phyloP scores from a whole-genome alignment of 1,139 yeast genomes.

The Tardiomyces digboiensis region DNA sequence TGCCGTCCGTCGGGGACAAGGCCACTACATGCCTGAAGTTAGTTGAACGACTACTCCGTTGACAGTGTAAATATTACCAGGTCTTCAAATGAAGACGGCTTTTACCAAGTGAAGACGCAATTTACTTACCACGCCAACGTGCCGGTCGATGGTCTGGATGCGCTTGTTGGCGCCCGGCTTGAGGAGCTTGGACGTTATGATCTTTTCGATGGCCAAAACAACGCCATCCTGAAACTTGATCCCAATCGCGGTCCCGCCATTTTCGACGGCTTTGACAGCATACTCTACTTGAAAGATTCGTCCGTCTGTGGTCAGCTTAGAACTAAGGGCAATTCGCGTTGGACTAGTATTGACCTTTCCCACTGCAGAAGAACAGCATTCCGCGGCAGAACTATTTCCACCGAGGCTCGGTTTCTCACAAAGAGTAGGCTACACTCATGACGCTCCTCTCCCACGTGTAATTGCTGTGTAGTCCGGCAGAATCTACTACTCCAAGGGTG shows the following conservation, averaged over 20 bases:
- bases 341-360: no score
- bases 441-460: no score
- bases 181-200: conserved; percentile 84
- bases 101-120: background rate
- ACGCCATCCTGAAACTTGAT: conserved; percentile 88
- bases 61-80: no score
- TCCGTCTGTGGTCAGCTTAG: conserved; percentile 65
- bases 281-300: conserved; percentile 98
- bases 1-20: conserved; percentile 95
- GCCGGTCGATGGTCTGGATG: conserved; percentile 88
- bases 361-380: no score
- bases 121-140: conserved; percentile 63
- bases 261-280: conserved; percentile 96
- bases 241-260: conserved; percentile 93
- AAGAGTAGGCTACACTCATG: no score
- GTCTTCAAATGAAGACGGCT: no score
- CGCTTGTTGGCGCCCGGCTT: conserved; percentile 86
- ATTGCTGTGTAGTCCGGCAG: no score
- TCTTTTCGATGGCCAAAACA: conserved; percentile 93
- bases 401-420: no score
- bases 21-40: conserved; percentile 56
- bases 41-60: no score
- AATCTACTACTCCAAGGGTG: no score
- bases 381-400: no score
- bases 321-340: no score